Evolutionary conservation across 768 basidiomycete genomes (phyloP).

Genomic region (Termitomyces sp.): DNA sequence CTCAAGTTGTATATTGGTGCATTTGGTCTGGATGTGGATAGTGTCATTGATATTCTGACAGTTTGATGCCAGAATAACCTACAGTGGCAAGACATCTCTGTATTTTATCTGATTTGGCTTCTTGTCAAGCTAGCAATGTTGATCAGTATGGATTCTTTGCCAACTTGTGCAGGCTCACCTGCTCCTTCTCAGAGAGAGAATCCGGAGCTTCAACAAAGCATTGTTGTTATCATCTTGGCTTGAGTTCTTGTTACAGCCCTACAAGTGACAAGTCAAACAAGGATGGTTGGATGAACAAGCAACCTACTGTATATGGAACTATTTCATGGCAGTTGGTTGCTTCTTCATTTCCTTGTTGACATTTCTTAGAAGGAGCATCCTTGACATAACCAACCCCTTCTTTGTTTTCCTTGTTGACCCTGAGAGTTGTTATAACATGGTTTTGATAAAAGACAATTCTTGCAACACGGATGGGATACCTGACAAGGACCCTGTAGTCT

Average conservation of each 20-base stretch:
- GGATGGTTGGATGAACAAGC: neutral
- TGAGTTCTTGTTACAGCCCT: neutral
- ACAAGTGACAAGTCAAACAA: neutral
- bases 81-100: neutral
- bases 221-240: neutral
- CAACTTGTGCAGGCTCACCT: neutral
- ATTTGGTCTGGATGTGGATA: neutral
- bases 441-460: too few relatives aligned
- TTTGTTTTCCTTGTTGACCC: too few relatives aligned
- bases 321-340: neutral
- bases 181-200: neutral
- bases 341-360: neutral
- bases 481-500: too few relatives aligned
- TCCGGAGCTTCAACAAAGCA: neutral
- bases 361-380: neutral
- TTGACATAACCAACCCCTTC: neutral
- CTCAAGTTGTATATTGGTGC: neutral
- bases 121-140: neutral
- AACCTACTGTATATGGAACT: neutral
- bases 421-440: too few relatives aligned
- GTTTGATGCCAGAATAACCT: neutral
- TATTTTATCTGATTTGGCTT: neutral
- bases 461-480: too few relatives aligned
- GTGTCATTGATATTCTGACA: neutral
- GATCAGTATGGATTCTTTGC: neutral